Percentiles rank a stretch among this genome's conserved stretches.
phyloP scores from a whole-genome alignment of 2,329 filamentous ascomycete genomes.

The Penicillium janthinellum region DNA sequence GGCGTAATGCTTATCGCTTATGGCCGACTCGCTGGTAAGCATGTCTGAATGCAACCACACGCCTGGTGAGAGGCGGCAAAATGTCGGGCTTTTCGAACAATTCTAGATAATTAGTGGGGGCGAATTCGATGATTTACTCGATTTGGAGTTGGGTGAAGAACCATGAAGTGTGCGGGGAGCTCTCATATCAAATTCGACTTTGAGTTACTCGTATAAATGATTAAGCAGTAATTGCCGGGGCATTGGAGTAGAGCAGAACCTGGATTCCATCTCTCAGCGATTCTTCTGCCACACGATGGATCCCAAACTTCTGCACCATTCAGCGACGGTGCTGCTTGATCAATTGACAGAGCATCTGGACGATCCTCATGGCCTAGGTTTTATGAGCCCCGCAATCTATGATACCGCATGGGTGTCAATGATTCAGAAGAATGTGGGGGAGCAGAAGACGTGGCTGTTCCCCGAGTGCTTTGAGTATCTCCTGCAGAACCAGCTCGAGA shows the following conservation, averaged over 20 bases:
- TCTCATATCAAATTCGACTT: not conserved
- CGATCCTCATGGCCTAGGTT: conserved; percentile 4
- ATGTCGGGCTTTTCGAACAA: not conserved
- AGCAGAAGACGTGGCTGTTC: conserved; percentile 32
- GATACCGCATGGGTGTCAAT: conserved; percentile 43
- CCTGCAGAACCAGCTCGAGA: conserved; percentile 27
- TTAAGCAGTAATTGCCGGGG: not conserved
- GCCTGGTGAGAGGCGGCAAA: not conserved
- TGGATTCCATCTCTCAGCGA: not conserved
- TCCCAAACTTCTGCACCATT: not conserved
- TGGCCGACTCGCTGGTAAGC: not conserved
- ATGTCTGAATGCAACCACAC: not conserved
- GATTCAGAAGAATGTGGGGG: conserved; percentile 18
- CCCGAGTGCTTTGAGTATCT: conserved; percentile 37
- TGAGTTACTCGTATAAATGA: not conserved
- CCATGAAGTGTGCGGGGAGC: not conserved
- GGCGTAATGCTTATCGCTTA: not conserved
- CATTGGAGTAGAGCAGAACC: not conserved
- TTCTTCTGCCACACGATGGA: not conserved
- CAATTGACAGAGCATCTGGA: conserved; percentile 5
- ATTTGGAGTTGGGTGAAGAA: not conserved
- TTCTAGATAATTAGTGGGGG: not conserved
- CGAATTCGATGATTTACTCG: not conserved
- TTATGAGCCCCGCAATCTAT: conserved; percentile 23
- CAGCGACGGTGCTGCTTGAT: not conserved